Base-by-base conservation (phyloP, 2,329 filamentous ascomycete genomes). In the Fusarium circinatum region DNA sequence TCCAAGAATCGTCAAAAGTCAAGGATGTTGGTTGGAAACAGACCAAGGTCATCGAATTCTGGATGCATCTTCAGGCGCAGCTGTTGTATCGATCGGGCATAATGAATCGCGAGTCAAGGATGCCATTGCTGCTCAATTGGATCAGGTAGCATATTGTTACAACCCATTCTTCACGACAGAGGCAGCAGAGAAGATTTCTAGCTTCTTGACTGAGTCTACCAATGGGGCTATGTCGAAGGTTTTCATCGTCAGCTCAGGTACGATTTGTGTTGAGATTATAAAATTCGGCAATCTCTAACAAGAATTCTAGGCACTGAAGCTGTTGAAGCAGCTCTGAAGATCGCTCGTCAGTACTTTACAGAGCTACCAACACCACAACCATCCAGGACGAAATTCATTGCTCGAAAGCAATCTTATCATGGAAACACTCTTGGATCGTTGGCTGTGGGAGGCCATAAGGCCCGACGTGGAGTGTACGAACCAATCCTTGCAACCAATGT, bases 381-480 rank as follows among this genome's bases (percentile, higher is more conserved):
- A 9, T 57, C 57, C 2, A 62, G 75, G 11, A 73, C 68, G 1
- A 65, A 32, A 0, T 77, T 77, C 6, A 77, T 77, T 38, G 68
- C 75, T 1, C 65, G 75, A 0, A 73, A 59, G 12, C 73, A 76
- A 20, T 77, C 75, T 0, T 77, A 76, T 2, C 75, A 77, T 5
- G 75, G 75, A 1, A 76, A 76, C 1, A 77, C 75, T 0, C 64
- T 77, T 2, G 75, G 75, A 0, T 70, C 75, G 4, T 8, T 77
- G 14, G 49, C 73, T 1, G 64, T 61, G 0, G 75, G 75, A 0
- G 71, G 76, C 0, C 70, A 79, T 5, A 65, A 70, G 8, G 70
- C 74, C 1, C 67, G 79, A 10, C 76, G 78, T 20, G 74, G 71
- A 4, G 68, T 78, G 1, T 82, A 80, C 51, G 73, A 79, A 15